Evolutionary conservation across 2,329 filamentous ascomycete genomes (phyloP).

Genomic region (Coccinonectria pachysandricola): DNA sequence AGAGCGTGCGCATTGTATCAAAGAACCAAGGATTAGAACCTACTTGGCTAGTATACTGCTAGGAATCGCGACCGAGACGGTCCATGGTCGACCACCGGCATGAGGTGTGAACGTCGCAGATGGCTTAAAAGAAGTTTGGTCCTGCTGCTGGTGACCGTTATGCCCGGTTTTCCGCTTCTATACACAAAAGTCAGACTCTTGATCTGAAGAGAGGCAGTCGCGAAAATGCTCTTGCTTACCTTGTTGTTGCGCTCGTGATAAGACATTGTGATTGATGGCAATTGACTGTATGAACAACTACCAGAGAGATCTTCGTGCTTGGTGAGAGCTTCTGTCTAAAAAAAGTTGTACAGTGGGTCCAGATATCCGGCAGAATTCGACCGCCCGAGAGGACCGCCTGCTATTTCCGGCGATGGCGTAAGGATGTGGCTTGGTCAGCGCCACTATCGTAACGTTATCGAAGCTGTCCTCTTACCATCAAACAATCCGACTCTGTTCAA

Average conservation of each 20-base stretch:
- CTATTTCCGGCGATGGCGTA: slow-evolving; percentile 4
- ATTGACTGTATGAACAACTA: no score
- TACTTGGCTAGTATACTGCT: slow-evolving; percentile 70
- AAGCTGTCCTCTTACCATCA: no score
- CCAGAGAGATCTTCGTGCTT: not conserved
- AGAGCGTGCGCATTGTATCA: no score
- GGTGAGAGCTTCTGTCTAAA: slow-evolving; percentile 2
- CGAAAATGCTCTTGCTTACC: no score
- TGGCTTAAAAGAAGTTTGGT: slow-evolving; percentile 48
- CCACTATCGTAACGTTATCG: no score
- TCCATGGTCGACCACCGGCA: slow-evolving; percentile 55
- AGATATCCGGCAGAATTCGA: slow-evolving; percentile 20
- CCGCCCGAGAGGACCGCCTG: slow-evolving; percentile 13
- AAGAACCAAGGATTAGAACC: slow-evolving; percentile 10
- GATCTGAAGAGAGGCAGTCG: no score
- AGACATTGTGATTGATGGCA: slow-evolving; percentile 25
- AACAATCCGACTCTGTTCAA: no score
- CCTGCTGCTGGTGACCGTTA: slow-evolving; percentile 26
- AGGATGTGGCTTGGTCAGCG: slow-evolving; percentile 12
- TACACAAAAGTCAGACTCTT: no score
- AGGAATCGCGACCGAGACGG: slow-evolving; percentile 67
- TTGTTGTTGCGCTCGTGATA: slow-evolving; percentile 23
- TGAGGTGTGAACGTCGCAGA: slow-evolving; percentile 58
- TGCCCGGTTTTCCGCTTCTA: slow-evolving; percentile 43
- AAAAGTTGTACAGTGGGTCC: slow-evolving; percentile 12